Base-by-base conservation (phyloP, 148 eudicot genomes). In the Amaranthus palmeri region DNA sequence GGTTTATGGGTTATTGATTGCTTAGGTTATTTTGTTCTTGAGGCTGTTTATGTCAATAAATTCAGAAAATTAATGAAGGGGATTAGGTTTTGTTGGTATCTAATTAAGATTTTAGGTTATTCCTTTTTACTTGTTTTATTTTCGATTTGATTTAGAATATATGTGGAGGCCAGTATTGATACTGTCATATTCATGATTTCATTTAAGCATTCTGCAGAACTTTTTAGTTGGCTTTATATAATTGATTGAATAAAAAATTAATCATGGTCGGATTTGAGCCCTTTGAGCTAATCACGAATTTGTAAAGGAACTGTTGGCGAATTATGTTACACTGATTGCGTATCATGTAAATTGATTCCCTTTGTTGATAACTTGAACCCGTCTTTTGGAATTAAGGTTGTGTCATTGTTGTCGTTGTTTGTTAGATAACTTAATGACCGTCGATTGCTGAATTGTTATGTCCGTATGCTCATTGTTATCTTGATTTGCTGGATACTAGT, bases 121-220 rank as follows among this genome's bases (percentile, higher is more conserved):
- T 25, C 17, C n/a, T 15, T 64, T 10, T 46, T 42, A 13, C 18
- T 63, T 4, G 5, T 25, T 44, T 55, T 9, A 25, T 17, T 59
- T 9, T 51, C 4, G 7, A 10, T 58, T 18, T 48, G 59, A 18
- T 10, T 47, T 56, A 25, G 36, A 25, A 25, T 25, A 25, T 25
- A 9, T 51, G 12, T 70, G 66, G 53, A 54, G 14, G 48, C 42
- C 54, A 55, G 56, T 76, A 64, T 66, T 70, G 50, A 43, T 42
- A 63, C 44, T 52, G 54, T 77, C 72, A 58, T 72, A 67, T 3
- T 72, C 68, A 77, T 72, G 17, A 59, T 67, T 54, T 61, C 69
- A 56, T 54, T 46, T 70, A 56, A 54, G 50, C 68, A 62, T 60
- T 5, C 54, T 70, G 55, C 46, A 25, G 58, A 66, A 7, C 47